These are phyloP conservation scores for Alternaria dauci DNA, from an alignment of 2,329 filamentous ascomycete genomes.

Conservation along the genomic window DNA sequence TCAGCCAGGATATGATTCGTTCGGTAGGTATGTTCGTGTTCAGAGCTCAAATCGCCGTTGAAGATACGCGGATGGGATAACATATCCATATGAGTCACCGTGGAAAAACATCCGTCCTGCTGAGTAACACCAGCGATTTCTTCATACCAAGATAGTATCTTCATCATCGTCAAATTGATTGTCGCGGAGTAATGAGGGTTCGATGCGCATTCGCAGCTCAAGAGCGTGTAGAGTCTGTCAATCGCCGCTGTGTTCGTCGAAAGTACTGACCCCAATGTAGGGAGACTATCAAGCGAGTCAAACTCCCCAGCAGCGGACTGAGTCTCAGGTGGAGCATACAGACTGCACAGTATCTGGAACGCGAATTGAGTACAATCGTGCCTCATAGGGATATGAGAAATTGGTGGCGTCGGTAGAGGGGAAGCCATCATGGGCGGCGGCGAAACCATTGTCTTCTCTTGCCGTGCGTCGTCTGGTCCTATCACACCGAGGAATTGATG, in stretches of 20 bases:
- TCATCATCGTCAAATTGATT: constrained; percentile 45
- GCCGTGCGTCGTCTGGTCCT: constrained; percentile 30
- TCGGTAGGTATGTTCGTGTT: constrained; percentile 43
- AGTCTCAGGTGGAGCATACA: constrained; percentile 42
- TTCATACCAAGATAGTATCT: constrained; percentile 50
- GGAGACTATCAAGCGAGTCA: constrained; percentile 33
- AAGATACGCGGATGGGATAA: constrained; percentile 40
- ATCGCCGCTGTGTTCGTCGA: constrained; percentile 46
- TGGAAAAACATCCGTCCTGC: constrained; percentile 22
- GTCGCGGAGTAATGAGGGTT: constrained; percentile 51
- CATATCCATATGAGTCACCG: constrained; percentile 39
- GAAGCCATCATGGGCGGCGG: constrained; percentile 36
- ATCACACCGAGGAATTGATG: constrained; percentile 37
- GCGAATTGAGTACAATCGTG: constrained; percentile 50
- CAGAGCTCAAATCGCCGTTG: constrained; percentile 31
- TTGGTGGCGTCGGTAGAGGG: constrained; percentile 42
- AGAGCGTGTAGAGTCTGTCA: constrained; percentile 44
- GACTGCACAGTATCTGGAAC: constrained; percentile 46
- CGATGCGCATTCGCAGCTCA: constrained; percentile 45
- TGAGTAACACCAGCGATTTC: constrained; percentile 41
- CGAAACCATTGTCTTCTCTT: constrained; percentile 36
- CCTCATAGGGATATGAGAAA: constrained; percentile 29
- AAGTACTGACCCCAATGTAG: constrained; percentile 43
- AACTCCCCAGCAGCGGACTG: constrained; percentile 39
- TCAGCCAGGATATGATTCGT: constrained; percentile 46